Base-by-base conservation (phyloP, 257 asterid species). In the Solanum infundibuliforme region DNA sequence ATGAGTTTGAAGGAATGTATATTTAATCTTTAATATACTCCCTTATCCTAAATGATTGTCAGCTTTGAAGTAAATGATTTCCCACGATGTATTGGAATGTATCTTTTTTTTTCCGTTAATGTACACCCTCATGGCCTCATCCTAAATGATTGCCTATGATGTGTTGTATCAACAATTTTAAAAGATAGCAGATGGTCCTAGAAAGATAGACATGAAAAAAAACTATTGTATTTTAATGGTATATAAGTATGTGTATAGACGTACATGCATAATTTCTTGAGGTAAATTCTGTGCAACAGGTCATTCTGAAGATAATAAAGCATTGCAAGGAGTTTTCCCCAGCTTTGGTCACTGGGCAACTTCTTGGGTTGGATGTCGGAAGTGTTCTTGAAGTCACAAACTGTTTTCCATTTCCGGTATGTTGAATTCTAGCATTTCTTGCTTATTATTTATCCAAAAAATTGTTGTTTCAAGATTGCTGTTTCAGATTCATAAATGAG, bases 261-360 rank as follows among this genome's bases (percentile, higher is more conserved):
- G 18, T 36, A 35, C 21, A 74, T 74, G 83, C 31, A 5, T 74
- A 74, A 2, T 36, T 36, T 75, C 18, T 23, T 23, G 52, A 36
- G 31, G 31, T 21, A 20, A 36, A 36, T 23, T 75, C 5, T 79
- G 65, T 43, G 16, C 39, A 14, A 75, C 92, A 97, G 99, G 99
- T 93, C 88, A 95, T 97, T 88, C 79, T 97, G 91, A 97, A 97
- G 94, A 97, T 97, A 83, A 95, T 97, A 52, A 97, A 97, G 91
- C 99, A 97, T 87, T 97, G 99, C 91, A 93, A 95, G 94, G 99
- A 97, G 91, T 94, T 97, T 88, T 95, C 99, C 1, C 98, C 99
- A 0, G 98, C 98, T 87, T 87, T 97, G 86, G 98, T 95, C 85
- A 95, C 98, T 1, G 99, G 99, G 12, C 99, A 97, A 90, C 96